phyloP scores from a whole-genome alignment of 768 basidiomycete genomes.

The Amanita molliuscula region DNA sequence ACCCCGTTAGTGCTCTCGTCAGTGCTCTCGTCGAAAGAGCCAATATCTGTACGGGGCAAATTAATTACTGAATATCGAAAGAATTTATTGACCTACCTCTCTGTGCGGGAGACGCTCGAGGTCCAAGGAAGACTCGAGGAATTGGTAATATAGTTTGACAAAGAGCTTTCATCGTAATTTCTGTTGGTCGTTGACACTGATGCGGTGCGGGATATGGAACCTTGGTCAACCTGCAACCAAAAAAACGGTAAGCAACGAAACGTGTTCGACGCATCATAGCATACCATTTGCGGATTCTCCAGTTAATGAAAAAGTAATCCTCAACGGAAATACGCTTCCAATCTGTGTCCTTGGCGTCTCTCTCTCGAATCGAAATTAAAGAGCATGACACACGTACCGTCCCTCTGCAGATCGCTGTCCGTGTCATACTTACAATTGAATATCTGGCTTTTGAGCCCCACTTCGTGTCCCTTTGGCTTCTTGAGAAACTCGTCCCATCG shows the following conservation, averaged over 20 bases:
- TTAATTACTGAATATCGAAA: background rate
- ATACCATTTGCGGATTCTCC: slow-evolving; percentile 23
- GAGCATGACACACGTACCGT: slow-evolving; percentile 25
- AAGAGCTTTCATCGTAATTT: background rate
- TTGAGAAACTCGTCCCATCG: slow-evolving; percentile 36
- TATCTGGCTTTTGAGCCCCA: slow-evolving; percentile 24
- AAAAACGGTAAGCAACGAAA: background rate
- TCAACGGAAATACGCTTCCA: slow-evolving; percentile 40
- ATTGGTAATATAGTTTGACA: background rate
- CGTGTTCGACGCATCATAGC: slow-evolving; percentile 1
- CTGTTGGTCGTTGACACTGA: background rate
- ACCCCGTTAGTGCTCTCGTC: background rate
- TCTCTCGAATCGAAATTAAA: background rate
- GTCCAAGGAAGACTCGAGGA: background rate
- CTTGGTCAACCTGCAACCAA: background rate
- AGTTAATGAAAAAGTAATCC: slow-evolving; percentile 31
- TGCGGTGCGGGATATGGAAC: background rate
- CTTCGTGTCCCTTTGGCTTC: slow-evolving; percentile 27
- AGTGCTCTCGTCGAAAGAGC: background rate
- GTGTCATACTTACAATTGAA: slow-evolving; percentile 32
- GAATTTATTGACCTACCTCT: background rate
- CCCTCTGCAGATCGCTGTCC: slow-evolving; percentile 36
- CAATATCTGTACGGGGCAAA: background rate
- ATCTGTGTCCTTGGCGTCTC: slow-evolving; percentile 20
- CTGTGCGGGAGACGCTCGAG: background rate